Conservation (phyloP, 108 stramenopile species). For the Skeletonema tropicum region DNA sequence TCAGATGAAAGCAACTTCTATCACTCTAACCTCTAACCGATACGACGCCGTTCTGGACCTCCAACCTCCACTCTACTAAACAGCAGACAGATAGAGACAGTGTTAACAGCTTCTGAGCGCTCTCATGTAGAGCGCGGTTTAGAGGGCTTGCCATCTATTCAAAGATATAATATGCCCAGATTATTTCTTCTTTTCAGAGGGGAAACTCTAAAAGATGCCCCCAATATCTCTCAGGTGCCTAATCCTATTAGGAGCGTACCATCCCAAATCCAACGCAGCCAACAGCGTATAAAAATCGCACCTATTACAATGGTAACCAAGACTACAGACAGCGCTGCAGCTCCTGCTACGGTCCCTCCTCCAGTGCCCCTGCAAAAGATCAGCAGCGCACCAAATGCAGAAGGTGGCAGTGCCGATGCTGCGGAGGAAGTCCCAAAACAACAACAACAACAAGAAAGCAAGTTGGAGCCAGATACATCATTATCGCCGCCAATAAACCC, state of each 20-base stretch:
- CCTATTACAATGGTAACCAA: neutral
- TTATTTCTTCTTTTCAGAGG: neutral
- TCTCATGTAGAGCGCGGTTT: too few species aligned
- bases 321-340: neutral
- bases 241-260: too few species aligned
- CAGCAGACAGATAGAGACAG: too few species aligned
- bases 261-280: too few species aligned
- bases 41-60: too few species aligned
- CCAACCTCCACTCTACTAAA: too few species aligned
- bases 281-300: too few species aligned
- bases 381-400: neutral
- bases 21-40: too few species aligned
- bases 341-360: neutral
- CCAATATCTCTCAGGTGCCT: too few species aligned
- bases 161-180: too few species aligned
- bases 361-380: neutral
- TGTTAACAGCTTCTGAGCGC: too few species aligned
- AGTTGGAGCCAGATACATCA: neutral
- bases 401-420: neutral
- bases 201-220: neutral
- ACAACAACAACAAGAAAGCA: neutral
- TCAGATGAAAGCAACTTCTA: too few species aligned
- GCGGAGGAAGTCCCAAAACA: neutral
- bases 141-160: neutral
- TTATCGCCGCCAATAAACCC: neutral